These are phyloP conservation scores for Lachnellula willkommii DNA, from an alignment of 2,329 filamentous ascomycete genomes.

Conservation along the genomic window DNA sequence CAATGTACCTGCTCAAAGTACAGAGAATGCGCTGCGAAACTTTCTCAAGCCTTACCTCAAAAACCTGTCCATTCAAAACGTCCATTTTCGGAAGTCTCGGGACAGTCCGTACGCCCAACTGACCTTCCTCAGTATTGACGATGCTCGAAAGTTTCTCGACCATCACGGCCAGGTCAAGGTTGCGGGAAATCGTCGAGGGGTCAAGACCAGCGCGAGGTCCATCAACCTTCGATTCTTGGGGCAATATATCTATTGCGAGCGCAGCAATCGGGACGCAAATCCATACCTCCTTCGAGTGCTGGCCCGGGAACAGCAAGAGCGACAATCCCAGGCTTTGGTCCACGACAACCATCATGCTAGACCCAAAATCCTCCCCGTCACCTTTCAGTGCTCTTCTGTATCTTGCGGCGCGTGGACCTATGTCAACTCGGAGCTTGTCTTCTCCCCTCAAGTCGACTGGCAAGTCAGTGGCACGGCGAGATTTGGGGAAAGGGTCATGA, in stretches of 20 bases:
- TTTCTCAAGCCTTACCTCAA: constrained; percentile 6
- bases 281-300: constrained; percentile 19
- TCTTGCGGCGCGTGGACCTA: constrained; percentile 43
- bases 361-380: constrained; percentile 19
- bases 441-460: constrained; percentile 39
- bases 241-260: constrained; percentile 21
- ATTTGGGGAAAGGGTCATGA: constrained; percentile 36
- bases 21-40: constrained; percentile 6
- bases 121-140: constrained; percentile 38
- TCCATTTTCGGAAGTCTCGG: constrained; percentile 39
- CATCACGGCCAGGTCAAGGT: constrained; percentile 28
- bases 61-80: constrained; percentile 36
- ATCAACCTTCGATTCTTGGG: constrained; percentile 14
- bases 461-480: constrained; percentile 34
- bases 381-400: constrained; percentile 32
- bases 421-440: constrained; percentile 33
- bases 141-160: constrained; percentile 40
- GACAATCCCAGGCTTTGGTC: constrained; percentile 2
- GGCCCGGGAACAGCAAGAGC: constrained; percentile 20
- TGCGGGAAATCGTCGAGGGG: background rate
- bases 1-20: constrained; percentile 3
- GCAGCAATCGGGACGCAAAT: constrained; percentile 21
- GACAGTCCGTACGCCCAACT: constrained; percentile 39
- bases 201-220: background rate
- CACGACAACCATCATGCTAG: background rate